These are phyloP conservation scores for Colletotrichum abscissum DNA, from an alignment of 2,329 filamentous ascomycete species.

Conservation along the genomic window DNA sequence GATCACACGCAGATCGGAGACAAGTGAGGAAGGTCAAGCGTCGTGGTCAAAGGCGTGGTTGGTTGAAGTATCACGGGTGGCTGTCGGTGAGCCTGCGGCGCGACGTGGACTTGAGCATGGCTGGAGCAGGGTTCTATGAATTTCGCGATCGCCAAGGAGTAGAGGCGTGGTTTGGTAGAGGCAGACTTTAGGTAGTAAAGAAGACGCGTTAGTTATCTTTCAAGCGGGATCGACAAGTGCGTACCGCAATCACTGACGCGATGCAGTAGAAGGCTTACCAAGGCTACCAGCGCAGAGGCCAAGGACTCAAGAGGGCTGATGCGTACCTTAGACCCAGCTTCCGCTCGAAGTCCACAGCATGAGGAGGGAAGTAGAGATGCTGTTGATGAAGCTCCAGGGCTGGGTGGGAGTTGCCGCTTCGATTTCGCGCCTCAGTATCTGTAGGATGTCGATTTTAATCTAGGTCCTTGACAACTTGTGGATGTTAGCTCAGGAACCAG, in stretches of 20 bases:
- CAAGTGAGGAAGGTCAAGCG: neutral
- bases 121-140: neutral
- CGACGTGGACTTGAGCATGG: neutral
- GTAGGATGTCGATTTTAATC: neutral
- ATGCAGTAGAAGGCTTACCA: neutral
- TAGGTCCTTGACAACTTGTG: neutral
- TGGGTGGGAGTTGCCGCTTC: neutral
- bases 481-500: constrained; percentile 5
- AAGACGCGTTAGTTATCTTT: neutral
- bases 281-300: neutral
- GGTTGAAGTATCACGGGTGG: neutral
- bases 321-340: neutral
- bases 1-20: neutral
- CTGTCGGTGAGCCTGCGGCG: neutral
- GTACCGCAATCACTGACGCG: neutral
- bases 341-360: neutral
- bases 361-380: neutral
- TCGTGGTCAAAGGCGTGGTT: neutral
- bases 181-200: neutral
- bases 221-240: neutral
- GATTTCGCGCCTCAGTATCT: neutral
- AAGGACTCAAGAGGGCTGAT: neutral
- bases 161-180: neutral
- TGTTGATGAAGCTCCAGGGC: neutral
- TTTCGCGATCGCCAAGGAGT: neutral